Evolutionary conservation across 75 land plant genomes (phyloP).

Genomic region (Adiantum capillusveneris): DNA sequence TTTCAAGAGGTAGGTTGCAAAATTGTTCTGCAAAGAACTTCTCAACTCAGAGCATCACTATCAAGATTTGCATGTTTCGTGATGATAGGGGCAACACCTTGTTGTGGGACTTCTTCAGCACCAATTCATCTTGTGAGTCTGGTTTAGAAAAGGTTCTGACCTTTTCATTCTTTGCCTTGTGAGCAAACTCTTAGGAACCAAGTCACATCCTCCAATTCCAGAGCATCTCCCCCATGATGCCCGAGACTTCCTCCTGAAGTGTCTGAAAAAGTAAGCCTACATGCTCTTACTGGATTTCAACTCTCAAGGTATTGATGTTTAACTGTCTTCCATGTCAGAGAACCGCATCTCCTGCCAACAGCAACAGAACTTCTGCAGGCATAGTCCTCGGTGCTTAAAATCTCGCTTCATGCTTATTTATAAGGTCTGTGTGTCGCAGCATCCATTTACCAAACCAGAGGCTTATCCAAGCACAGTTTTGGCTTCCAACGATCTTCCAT

Average conservation of each 20-base stretch:
- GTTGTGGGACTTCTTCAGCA: too few relatives aligned
- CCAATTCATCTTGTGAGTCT: too few relatives aligned
- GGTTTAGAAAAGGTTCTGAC: too few relatives aligned
- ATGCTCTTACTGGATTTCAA: neutral
- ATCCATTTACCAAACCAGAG: conserved; percentile 59
- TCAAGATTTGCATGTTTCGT: too few relatives aligned
- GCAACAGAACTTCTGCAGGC: conserved; percentile 84
- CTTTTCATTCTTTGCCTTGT: too few relatives aligned
- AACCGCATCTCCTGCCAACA: conserved; percentile 65
- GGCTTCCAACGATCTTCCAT: too few relatives aligned
- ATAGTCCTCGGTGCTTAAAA: neutral
- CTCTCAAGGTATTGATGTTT: neutral
- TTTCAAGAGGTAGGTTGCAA: conserved; percentile 90
- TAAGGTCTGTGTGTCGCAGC: conserved; percentile 35
- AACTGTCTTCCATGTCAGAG: conserved; percentile 35
- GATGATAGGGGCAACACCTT: too few relatives aligned
- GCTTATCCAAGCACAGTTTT: neutral
- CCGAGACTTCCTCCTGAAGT: conserved; percentile 82
- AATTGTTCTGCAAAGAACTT: neutral
- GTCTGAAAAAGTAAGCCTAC: conserved; percentile 66
- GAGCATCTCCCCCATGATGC: conserved; percentile 89
- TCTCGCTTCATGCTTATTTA: conserved; percentile 3
- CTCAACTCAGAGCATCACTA: too few relatives aligned
- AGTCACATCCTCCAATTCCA: conserved; percentile 97
- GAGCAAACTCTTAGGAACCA: conserved; percentile 76